Evolutionary conservation across 805 yeast species (phyloP), one percentile per base, ranked within the genome.

Genomic region (Metschnikowia arizonensis): DNA sequence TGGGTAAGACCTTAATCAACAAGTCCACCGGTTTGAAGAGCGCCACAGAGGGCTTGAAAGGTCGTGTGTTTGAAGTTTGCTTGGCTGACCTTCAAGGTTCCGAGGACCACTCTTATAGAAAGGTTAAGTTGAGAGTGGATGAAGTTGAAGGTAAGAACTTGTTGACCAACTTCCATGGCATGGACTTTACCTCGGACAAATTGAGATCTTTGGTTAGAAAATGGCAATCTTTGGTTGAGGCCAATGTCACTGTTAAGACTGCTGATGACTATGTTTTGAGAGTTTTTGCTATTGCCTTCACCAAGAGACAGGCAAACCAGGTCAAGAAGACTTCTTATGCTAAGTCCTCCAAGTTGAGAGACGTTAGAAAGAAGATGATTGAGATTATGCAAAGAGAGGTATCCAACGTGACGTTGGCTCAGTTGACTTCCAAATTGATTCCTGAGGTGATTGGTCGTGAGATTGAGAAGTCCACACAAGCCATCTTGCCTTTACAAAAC

Each of bases 381-480:
- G 97, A 91, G 73, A 88, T 90, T 75, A 88, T 90, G 88, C 82
- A 86, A 73, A 88, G 95, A 77, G 97, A 90, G 79, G 97, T 90
- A 60, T 79, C 93, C 59, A 85, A 84, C 82, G 87, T 87, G 58
- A 90, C 98, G 60, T 83, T 90, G 70, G 88, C 97, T 72, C 97
- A 90, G 80, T 86, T 90, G 73, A 88, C 96, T 64, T 81, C 95
- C 69, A 90, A 91, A 82, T 87, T 90, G 79, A 90, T 90, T 65
- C 97, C 98, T 72, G 98, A 90, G 80, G 96, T 91, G 62, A 90
- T 90, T 73, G 96, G 96, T 71, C 91, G 96, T 77, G 98, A 91
- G 78, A 91, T 90, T 66, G 96, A 89, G 80, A 90, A 89, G 81
- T 82, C 96, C 58, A 87, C 97, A 61, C 89, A 85, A 76, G 78